Conservation (phyloP, 352 stramenopile species). For the Pythium dissotocum region DNA sequence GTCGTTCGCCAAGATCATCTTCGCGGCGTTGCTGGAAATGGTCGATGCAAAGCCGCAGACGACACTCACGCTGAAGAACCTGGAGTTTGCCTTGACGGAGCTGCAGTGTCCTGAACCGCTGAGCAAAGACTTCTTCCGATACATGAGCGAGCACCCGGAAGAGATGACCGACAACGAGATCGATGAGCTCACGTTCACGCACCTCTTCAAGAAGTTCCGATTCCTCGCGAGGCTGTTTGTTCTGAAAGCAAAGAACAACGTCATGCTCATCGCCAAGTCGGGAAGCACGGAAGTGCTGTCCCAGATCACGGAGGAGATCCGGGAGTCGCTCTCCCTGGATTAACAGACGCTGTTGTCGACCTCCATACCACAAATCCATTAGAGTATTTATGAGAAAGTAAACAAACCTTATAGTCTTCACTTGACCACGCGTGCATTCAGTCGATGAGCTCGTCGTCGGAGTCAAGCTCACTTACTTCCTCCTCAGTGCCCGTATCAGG, state of each 20-base stretch:
- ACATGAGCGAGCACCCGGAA: slow-evolving; percentile 42
- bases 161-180: slow-evolving; percentile 26
- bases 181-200: slow-evolving; percentile 43
- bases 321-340: slow-evolving; percentile 26
- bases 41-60: slow-evolving; percentile 10
- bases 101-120: slow-evolving; percentile 63
- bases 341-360: slow-evolving; percentile 3
- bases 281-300: slow-evolving; percentile 48
- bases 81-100: slow-evolving; percentile 49
- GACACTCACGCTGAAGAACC: slow-evolving; percentile 33
- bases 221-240: slow-evolving; percentile 73
- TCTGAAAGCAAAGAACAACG: slow-evolving; percentile 60
- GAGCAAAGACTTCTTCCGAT: slow-evolving; percentile 63
- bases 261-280: slow-evolving; percentile 53
- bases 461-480: slow-evolving; percentile 6
- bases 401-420: neutral
- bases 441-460: neutral
- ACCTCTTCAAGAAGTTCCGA: slow-evolving; percentile 52
- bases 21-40: slow-evolving; percentile 54
- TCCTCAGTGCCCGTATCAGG: neutral
- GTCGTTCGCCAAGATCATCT: slow-evolving; percentile 69
- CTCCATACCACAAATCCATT: slow-evolving; percentile 9
- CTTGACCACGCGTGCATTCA: neutral
- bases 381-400: slow-evolving; percentile 32
- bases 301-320: slow-evolving; percentile 55